These are phyloP conservation scores for Novymonas esmeraldas DNA, from an alignment of 208 protist species.

Conservation along the genomic window DNA sequence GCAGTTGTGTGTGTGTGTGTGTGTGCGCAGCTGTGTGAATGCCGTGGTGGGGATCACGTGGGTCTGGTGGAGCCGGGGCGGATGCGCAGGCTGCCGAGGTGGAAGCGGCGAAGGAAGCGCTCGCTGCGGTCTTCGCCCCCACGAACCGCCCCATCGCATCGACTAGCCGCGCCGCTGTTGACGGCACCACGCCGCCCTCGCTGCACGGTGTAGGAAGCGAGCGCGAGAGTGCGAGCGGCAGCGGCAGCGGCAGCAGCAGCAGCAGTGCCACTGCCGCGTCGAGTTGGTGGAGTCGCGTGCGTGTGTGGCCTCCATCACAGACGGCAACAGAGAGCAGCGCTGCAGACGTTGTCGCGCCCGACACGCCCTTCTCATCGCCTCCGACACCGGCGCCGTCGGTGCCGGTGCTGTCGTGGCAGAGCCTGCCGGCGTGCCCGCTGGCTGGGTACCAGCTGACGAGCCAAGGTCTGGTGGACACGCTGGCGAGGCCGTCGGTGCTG, in stretches of 20 bases:
- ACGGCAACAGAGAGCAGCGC: background rate
- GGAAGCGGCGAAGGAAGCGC: conserved; percentile 15
- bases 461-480: conserved; percentile 52
- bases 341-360: background rate
- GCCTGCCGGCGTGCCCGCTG: conserved; percentile 62
- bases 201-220: no score
- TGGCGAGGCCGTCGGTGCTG: conserved; percentile 34
- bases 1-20: background rate
- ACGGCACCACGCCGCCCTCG: no score
- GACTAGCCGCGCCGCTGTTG: background rate
- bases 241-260: background rate
- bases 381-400: background rate
- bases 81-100: background rate
- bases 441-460: conserved; percentile 55
- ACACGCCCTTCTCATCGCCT: no score
- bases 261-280: no score
- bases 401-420: conserved; percentile 3
- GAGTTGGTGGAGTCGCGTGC: no score
- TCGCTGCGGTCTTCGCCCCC: conserved; percentile 22
- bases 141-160: conserved; percentile 6
- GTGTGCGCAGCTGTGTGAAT: conserved; percentile 4
- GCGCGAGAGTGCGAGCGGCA: background rate
- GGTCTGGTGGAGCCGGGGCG: background rate
- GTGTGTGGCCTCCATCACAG: no score
- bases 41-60: conserved; percentile 13